These are phyloP conservation scores for Verticillium albo-atrum DNA, from an alignment of 2,329 filamentous ascomycete genomes.

Conservation along the genomic window DNA sequence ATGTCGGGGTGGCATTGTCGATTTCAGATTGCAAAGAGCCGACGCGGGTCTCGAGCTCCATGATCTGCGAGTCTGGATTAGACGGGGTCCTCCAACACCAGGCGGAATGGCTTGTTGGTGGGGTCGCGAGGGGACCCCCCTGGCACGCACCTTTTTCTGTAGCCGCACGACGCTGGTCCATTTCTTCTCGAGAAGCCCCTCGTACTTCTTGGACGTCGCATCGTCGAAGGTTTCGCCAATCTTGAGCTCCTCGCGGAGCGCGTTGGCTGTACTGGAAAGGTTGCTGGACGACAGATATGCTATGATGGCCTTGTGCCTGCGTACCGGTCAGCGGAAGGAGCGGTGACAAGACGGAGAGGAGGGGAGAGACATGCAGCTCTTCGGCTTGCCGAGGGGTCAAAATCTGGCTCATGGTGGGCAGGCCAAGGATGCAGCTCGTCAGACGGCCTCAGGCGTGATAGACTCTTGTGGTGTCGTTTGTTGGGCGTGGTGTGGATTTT, in stretches of 20 bases:
- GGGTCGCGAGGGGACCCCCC: background rate
- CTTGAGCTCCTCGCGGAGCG: constrained; percentile 72
- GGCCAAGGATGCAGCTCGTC: background rate
- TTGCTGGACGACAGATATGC: constrained; percentile 77
- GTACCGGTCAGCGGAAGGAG: constrained; percentile 8
- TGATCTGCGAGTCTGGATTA: constrained; percentile 56
- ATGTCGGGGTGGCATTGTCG: constrained; percentile 73
- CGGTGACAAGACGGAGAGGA: background rate
- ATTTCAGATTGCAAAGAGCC: constrained; percentile 73
- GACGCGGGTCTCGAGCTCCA: constrained; percentile 82
- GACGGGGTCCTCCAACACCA: constrained; percentile 3
- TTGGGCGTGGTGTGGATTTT: too few species aligned
- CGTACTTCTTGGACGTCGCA: constrained; percentile 86
- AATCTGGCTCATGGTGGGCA: constrained; percentile 62
- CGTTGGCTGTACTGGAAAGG: constrained; percentile 63
- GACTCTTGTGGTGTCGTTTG: background rate
- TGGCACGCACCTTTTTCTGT: constrained; percentile 75
- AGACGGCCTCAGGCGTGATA: background rate
- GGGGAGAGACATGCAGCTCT: constrained; percentile 62
- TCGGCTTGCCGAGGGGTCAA: constrained; percentile 78
- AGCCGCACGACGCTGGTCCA: constrained; percentile 94
- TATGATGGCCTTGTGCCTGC: constrained; percentile 87
- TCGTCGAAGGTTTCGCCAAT: constrained; percentile 70
- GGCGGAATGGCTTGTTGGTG: background rate
- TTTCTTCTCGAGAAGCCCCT: constrained; percentile 92